phyloP scores from a whole-genome alignment of 345 rosid species.

The Hibiscus tridactylites region DNA sequence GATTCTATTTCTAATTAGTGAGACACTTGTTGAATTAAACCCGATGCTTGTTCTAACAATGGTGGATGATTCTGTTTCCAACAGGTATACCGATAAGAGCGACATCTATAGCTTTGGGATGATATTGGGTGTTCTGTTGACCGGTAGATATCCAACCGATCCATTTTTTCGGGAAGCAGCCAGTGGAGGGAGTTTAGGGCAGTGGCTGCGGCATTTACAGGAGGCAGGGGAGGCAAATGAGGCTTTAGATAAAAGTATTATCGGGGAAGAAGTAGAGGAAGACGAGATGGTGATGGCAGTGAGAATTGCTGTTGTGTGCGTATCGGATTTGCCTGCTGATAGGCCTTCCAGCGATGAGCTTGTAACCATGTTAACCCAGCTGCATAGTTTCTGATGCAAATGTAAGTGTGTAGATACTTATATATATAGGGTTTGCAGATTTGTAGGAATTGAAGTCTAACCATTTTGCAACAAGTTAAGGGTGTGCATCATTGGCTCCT shows the following conservation, averaged over 20 bases:
- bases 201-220: conserved; percentile 83
- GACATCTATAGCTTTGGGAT: conserved; percentile 94
- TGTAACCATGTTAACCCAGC: conserved; percentile 83
- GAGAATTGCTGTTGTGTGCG: conserved; percentile 77
- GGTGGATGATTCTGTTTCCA: neutral
- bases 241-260: conserved; percentile 72
- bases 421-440: conserved; percentile 3
- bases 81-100: conserved; percentile 79
- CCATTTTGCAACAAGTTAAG: neutral
- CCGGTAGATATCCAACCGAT: conserved; percentile 68
- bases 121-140: conserved; percentile 74
- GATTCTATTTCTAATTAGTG: neutral
- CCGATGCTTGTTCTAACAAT: conserved; percentile 1
- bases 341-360: conserved; percentile 94
- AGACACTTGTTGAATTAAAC: neutral
- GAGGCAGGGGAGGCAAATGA: conserved; percentile 78
- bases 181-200: conserved; percentile 53
- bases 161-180: conserved; percentile 59
- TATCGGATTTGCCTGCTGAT: conserved; percentile 80
- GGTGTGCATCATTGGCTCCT: neutral
- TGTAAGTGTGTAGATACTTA: conserved; percentile 21
- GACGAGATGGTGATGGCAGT: conserved; percentile 97
- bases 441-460: conserved; percentile 14
- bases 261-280: conserved; percentile 91
- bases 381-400: conserved; percentile 68